Evolutionary conservation across 163 green algal species (phyloP), one percentile per base, ranked within the genome.

Genomic region (Scenedesmus sp.): DNA sequence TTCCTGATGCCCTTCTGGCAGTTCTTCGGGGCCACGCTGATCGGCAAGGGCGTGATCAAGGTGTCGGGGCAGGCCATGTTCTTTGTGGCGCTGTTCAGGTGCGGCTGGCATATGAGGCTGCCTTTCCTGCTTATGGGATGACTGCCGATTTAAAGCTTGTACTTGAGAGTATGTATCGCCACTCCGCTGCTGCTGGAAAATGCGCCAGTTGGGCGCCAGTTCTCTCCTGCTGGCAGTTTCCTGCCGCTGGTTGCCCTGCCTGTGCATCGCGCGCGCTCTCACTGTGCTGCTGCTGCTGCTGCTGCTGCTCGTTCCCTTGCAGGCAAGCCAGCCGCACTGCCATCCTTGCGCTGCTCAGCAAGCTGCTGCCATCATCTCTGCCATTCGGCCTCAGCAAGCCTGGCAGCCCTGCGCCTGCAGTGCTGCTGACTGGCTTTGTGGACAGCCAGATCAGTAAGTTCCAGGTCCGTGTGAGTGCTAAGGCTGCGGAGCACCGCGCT

Each of bases 1-100:
- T 99, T 99, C 94, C 88, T 96, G 81, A 99, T 99, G 96, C 97
- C 97, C 18, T 99, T 99, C 88, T 99, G 97, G 97, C 91, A 96
- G 88, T 99, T 99, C 91, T 99, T 99, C 88, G 96, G 95, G 0
- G 98, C 96, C 34, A 98, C 96, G 23, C 92, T 98, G 15, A 92
- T 99, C 9, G 98, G 98, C 85, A 99, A 99, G 94, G 98, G 94
- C 4, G 46, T 98, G 10, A 92, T 99, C 92, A 99, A 99, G 94
- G 96, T 97, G 62, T 94, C 93, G 23, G 91, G 90, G 13, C 95
- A 96, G 91, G 91, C 94, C 6, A n/a, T 95, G 20, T 96, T 98
- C 77, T 96, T 99, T 84, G 93, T 99, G 67, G 91, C 94, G 0
- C 88, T 99, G 60, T 99, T 99, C 91, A 93, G 89, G 55, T 86